Evolutionary conservation across 163 green algal species (phyloP).

Genomic region (Smithsoniella earleae): DNA sequence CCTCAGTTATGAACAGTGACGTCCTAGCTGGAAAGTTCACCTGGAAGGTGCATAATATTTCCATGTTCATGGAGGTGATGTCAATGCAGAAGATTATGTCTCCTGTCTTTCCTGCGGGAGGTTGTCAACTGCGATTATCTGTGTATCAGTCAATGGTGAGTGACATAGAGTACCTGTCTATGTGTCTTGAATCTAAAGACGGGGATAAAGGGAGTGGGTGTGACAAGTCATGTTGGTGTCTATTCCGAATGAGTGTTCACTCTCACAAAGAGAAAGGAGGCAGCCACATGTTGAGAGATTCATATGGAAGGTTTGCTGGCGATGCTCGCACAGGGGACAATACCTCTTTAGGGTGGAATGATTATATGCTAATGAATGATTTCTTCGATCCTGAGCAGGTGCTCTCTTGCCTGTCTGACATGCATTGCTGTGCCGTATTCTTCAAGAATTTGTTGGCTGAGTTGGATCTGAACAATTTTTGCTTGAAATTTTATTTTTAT

Average conservation of each 20-base stretch:
- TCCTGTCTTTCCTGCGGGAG: conserved; percentile 55
- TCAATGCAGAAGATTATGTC: conserved; percentile 69
- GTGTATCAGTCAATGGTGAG: conserved; percentile 56
- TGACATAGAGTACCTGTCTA: conserved; percentile 45
- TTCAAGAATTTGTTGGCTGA: no score
- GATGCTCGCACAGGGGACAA: conserved; percentile 57
- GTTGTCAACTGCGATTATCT: conserved; percentile 58
- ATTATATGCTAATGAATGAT: conserved; percentile 57
- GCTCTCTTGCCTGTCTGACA: no score
- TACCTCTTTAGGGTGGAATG: conserved; percentile 63
- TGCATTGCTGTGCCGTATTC: no score
- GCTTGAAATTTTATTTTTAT: no score
- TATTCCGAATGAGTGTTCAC: conserved; percentile 59
- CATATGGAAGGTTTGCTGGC: conserved; percentile 58
- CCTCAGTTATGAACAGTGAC: conserved; percentile 30
- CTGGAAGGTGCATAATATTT: conserved; percentile 66
- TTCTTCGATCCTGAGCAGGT: conserved; percentile 37
- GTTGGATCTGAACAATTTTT: no score
- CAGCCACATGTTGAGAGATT: conserved; percentile 52
- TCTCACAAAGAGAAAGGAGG: conserved; percentile 36
- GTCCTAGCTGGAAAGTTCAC: conserved; percentile 58
- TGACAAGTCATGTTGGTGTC: conserved; percentile 60
- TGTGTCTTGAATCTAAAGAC: conserved; percentile 68
- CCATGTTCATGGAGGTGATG: conserved; percentile 48
- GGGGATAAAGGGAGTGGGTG: conserved; percentile 38